Evolutionary conservation across 2,329 filamentous ascomycete genomes (phyloP).

Genomic region (Cryphonectria carpinicola): DNA sequence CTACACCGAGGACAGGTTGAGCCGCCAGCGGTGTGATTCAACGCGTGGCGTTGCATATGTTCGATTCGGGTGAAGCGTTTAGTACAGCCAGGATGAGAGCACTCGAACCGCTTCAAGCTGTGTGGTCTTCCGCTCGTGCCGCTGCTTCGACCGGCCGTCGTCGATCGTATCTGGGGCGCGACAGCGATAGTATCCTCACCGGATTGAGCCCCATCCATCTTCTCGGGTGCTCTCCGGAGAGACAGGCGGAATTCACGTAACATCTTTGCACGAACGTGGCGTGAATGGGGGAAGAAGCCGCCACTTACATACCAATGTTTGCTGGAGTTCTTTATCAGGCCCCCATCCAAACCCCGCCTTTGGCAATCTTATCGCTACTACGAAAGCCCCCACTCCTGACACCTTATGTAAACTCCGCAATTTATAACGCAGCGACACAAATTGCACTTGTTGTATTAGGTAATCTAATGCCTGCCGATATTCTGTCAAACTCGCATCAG

Average conservation of each 20-base stretch:
- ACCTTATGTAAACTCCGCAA: too few species aligned
- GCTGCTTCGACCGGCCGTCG: not conserved
- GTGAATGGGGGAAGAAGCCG: not conserved
- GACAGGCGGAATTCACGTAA: not conserved
- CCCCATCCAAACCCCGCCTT: not conserved
- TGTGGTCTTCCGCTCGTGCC: slow-evolving; percentile 15
- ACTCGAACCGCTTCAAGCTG: slow-evolving; percentile 35
- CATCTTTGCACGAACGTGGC: not conserved
- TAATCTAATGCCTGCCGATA: too few species aligned
- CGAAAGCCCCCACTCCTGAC: not conserved
- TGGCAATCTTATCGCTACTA: not conserved
- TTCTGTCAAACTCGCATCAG: too few species aligned
- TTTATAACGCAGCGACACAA: too few species aligned
- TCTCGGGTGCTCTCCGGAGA: not conserved
- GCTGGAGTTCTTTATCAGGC: not conserved
- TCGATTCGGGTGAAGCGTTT: slow-evolving; percentile 61
- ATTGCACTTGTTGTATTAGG: too few species aligned
- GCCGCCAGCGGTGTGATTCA: slow-evolving; percentile 59
- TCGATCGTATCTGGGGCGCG: not conserved
- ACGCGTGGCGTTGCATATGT: slow-evolving; percentile 60
- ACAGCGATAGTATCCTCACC: slow-evolving; percentile 17
- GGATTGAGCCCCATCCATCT: slow-evolving; percentile 15
- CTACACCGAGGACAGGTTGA: slow-evolving; percentile 62
- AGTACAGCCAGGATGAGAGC: slow-evolving; percentile 50
- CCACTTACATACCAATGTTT: not conserved